phyloP scores from a whole-genome alignment of 768 basidiomycete species.

The Tulasnella sp. region DNA sequence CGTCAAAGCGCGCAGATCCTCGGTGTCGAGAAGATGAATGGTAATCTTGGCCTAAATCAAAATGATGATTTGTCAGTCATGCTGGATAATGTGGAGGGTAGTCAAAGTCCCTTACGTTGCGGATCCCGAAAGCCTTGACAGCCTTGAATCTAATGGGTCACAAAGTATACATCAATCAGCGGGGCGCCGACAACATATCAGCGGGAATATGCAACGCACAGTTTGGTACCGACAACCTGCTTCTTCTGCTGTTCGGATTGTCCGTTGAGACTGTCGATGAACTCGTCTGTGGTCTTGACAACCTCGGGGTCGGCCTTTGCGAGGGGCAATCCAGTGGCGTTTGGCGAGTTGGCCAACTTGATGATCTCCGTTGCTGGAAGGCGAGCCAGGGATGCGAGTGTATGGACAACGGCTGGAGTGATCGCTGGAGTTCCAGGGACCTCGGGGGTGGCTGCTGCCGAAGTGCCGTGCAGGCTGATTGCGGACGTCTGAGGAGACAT shows the following conservation, averaged over 20 bases:
- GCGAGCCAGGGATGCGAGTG: conserved; percentile 60
- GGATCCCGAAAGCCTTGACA: conserved; percentile 67
- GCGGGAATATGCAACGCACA: conserved; percentile 44
- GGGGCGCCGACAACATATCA: too few species aligned
- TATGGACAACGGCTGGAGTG: conserved; percentile 29
- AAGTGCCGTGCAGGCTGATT: conserved; percentile 63
- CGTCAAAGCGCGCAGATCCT: conserved; percentile 74
- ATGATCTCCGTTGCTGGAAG: conserved; percentile 72
- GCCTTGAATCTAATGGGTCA: conserved; percentile 38
- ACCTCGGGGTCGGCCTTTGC: conserved; percentile 65
- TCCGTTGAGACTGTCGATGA: conserved; percentile 53
- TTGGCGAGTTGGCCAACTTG: conserved; percentile 45
- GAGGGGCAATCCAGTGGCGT: conserved; percentile 43
- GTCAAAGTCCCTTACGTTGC: neutral
- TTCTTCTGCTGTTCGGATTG: conserved; percentile 58
- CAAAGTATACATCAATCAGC: neutral
- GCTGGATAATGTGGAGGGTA: neutral
- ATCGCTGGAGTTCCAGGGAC: neutral
- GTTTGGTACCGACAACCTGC: conserved; percentile 71
- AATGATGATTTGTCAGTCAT: conserved; percentile 3
- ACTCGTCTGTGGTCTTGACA: conserved; percentile 61
- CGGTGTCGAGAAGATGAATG: conserved; percentile 72
- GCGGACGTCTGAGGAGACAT: conserved; percentile 60
- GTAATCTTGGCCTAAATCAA: conserved; percentile 65
- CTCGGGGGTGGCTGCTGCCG: conserved; percentile 59